Base-by-base conservation (phyloP, 495 filamentous ascomycete genomes). In the Saxophila tyrrhenica region DNA sequence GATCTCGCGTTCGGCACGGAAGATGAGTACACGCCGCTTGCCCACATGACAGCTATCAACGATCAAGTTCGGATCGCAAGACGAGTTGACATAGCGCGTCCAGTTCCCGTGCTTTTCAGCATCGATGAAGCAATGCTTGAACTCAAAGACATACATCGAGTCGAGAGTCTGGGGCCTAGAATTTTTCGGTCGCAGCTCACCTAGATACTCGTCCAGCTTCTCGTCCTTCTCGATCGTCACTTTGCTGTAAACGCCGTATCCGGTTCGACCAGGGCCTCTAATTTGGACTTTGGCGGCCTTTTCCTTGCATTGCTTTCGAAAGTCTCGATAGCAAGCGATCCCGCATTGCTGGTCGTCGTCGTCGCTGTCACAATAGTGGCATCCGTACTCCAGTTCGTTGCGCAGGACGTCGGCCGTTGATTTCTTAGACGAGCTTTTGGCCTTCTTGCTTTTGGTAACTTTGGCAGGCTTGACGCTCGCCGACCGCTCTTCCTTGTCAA, bases 51-150 rank as follows among this genome's bases (percentile, higher is more conserved):
- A 10, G n/a, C 15, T 25, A 3, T 9, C 32, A 5, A 17, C 9
- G 8, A 24, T 38, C 3, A 50, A 22, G 25, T 50, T 50, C 2
- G 48, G 48, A 8, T 38, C 5, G 19, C 48, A 50, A 17, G 13
- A 3, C 15, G 48, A 50, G 32, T 50, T 50, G 48, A 50, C 25
- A 19, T 24, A 50, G 5, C 48, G 48, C 10, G 48, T 50, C 48
- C 48, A 50, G 13, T 50, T 50, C 3, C 48, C 48, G 19, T 22
- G 23, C 17, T 50, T 15, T 29, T 50, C 48, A 22, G 48, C 48
- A 21, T 50, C 48, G 23, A 50, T 21, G 48, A 13, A n/a, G 32
- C 22, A 50, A 13, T 35, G 5, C 7, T 13, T 5, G 13, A 7
- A 13, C 13, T 35, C 29, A 13, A 35, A 35, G 13, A 35, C 29